Evolutionary conservation across 306 rosid species (phyloP), one percentile per base, ranked within the genome.

Genomic region (Gynostemma pentaphyllum): DNA sequence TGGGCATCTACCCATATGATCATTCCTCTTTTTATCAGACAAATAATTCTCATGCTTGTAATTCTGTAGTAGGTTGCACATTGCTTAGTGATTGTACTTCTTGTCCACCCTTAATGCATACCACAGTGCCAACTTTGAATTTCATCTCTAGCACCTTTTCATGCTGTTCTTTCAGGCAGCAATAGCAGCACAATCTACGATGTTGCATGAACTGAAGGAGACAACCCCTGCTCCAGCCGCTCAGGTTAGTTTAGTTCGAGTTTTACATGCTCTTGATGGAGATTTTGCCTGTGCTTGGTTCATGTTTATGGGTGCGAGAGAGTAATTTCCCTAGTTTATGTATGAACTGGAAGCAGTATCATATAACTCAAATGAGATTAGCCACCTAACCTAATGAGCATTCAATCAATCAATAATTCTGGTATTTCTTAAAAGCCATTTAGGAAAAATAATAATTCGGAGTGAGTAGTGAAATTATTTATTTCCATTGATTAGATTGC

Each of bases 201-300:
- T 64, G 30, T 80, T 85, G 48, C 84, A 74, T 36, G 98, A 85
- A 62, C 32, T 87, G 41, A 82, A 83, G 83, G 89, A 91, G 79
- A 61, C 69, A 48, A 22, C 81, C 57, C 71, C 82, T 48, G 82
- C 69, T 70, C 83, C 80, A 32, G 29, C 74, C 22, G 27, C 72
- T 67, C 84, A 83, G 96, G 96, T 87, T 74, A 57, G 85, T 69
- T 29, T 78, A 52, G 7, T 15, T 60, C 28, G 30, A 41, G n/a
- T 18, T 44, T n/a, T 45, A 42, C 4, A 5, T 29, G 37, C 39
- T 56, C 29, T 44, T 14, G 4, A 2, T 11, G 23, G 44, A 39
- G 44, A 10, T 11, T 1, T 39, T 39, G 44, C 44, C 9, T 10
- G 44, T 7, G 9, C 12, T 39, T 39, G 39, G 39, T 34, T 1